These are phyloP conservation scores for Claviceps fusiformis DNA, from an alignment of 2,329 filamentous ascomycete species.

Conservation along the genomic window DNA sequence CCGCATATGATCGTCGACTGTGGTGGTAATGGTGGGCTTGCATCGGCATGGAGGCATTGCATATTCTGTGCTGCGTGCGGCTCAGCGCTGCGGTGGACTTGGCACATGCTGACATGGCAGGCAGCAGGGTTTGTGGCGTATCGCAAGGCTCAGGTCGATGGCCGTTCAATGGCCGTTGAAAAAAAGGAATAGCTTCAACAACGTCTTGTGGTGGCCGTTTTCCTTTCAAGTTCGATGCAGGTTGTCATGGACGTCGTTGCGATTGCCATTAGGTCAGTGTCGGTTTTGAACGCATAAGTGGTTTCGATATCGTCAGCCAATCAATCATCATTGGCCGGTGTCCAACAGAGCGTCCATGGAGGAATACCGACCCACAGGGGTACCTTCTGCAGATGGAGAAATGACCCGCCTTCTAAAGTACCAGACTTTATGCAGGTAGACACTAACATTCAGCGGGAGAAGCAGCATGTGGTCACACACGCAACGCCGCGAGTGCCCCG, in stretches of 20 bases:
- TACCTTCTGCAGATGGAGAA: background rate
- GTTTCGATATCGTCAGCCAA: background rate
- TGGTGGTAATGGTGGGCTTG: constrained; percentile 3
- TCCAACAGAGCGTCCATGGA: background rate
- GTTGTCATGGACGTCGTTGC: background rate
- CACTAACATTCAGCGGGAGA: background rate
- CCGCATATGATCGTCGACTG: constrained; percentile 51
- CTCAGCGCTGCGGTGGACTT: constrained; percentile 13
- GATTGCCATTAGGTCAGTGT: no score
- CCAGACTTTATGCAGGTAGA: background rate
- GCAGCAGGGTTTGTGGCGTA: constrained; percentile 4
- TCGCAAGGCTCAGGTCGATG: background rate
- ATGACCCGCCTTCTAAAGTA: background rate
- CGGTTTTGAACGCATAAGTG: background rate
- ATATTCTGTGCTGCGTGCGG: constrained; percentile 12
- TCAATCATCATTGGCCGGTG: background rate
- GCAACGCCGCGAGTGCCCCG: background rate
- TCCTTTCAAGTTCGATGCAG: background rate
- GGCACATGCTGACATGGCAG: constrained; percentile 19
- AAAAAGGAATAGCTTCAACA: background rate
- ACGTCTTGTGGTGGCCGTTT: background rate
- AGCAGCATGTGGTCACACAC: no score
- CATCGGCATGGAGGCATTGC: constrained; percentile 7
- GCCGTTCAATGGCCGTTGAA: background rate
- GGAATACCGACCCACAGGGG: background rate